Evolutionary conservation across 2,329 filamentous ascomycete genomes (phyloP).

Genomic region (Anisogramma anomala): DNA sequence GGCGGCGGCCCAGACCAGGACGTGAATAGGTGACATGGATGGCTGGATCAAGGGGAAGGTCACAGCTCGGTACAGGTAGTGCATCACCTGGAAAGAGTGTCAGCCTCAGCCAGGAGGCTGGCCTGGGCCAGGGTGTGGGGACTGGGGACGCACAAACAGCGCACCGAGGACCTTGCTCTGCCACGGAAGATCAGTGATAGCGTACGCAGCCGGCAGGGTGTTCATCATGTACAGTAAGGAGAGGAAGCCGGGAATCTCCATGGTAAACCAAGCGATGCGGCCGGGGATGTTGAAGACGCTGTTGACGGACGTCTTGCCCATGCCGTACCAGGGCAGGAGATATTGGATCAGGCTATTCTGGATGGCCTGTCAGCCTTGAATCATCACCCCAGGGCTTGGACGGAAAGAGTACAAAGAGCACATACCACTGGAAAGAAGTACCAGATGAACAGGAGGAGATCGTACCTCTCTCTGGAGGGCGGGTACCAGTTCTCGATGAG

Average conservation of each 20-base stretch:
- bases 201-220: constrained; percentile 48
- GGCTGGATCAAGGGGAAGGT: constrained; percentile 74
- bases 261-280: constrained; percentile 73
- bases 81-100: constrained; percentile 52
- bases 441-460: constrained; percentile 40
- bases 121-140: no score
- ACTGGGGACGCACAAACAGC: constrained; percentile 47
- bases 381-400: constrained; percentile 3
- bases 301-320: constrained; percentile 76
- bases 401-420: not conserved
- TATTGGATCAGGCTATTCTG: constrained; percentile 54
- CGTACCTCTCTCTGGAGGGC: constrained; percentile 46
- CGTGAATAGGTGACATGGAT: constrained; percentile 83
- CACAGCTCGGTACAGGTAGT: constrained; percentile 85
- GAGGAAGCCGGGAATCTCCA: constrained; percentile 72
- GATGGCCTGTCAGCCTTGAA: constrained; percentile 10
- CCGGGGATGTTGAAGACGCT: constrained; percentile 79
- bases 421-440: constrained; percentile 44
- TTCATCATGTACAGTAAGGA: constrained; percentile 70
- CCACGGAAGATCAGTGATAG: constrained; percentile 54
- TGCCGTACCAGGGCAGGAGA: constrained; percentile 69
- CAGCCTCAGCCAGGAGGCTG: no score
- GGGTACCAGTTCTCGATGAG: constrained; percentile 45
- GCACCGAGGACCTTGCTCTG: constrained; percentile 66
- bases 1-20: constrained; percentile 52